Evolutionary conservation across 2,329 filamentous ascomycete species (phyloP).

Genomic region (Gremmenia infestans): DNA sequence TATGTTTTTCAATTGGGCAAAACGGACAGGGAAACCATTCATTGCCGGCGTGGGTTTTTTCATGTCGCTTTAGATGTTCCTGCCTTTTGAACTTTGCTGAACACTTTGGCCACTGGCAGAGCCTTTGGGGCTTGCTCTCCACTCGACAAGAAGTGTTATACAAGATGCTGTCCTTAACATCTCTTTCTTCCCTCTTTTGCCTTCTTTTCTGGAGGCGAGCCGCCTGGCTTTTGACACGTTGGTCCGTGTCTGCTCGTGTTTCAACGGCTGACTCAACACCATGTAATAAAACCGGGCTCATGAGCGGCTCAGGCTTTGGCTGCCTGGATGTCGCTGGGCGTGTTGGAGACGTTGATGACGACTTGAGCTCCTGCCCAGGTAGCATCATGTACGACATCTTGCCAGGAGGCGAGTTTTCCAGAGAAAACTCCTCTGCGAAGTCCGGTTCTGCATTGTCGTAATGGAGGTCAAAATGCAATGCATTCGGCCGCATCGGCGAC

Average conservation of each 20-base stretch:
- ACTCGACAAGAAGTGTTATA: slow-evolving; percentile 10
- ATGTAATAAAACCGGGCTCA: slow-evolving; percentile 9
- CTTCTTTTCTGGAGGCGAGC: background rate
- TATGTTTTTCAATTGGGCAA: slow-evolving; percentile 6
- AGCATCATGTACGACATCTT: slow-evolving; percentile 5
- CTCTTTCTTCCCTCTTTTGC: background rate
- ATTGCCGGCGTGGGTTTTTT: slow-evolving; percentile 35
- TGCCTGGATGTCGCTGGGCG: background rate
- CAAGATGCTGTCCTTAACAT: background rate
- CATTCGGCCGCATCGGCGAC: slow-evolving; percentile 12
- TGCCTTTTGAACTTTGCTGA: slow-evolving; percentile 42
- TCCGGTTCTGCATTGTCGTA: slow-evolving; percentile 11
- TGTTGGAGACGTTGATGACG: slow-evolving; percentile 8
- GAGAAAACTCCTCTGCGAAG: background rate
- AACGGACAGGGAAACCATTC: slow-evolving; percentile 13
- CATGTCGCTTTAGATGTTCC: slow-evolving; percentile 45
- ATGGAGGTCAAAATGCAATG: slow-evolving; percentile 12
- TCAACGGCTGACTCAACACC: slow-evolving; percentile 1
- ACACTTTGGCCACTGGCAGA: slow-evolving; percentile 39
- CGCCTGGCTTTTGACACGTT: background rate
- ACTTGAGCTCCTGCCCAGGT: background rate
- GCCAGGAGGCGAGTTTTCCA: background rate
- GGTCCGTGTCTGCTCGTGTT: background rate
- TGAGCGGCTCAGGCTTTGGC: background rate
- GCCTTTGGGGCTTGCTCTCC: slow-evolving; percentile 36